Evolutionary conservation across 2,329 filamentous ascomycete species (phyloP), one percentile per base, ranked within the genome.

Genomic region (Ascochyta pisi): DNA sequence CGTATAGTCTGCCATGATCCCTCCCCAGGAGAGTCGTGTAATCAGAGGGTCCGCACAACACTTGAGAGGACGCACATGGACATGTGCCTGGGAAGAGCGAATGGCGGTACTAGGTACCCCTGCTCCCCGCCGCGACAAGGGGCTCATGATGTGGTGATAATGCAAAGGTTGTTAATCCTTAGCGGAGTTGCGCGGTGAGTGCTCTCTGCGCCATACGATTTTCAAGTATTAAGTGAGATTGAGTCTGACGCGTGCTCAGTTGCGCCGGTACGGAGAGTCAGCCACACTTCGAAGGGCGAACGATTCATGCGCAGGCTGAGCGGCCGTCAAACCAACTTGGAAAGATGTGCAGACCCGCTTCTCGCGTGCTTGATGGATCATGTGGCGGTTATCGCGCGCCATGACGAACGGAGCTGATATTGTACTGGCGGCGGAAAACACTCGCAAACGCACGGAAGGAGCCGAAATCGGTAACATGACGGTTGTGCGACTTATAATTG

Each of bases 271-370:
- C 58, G 55, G 56, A 26, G 58, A 46, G 56, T 65, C 58, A 70
- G 71, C 69, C 67, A 71, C 58, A 54, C 46, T 62, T 56, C 57
- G 62, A 68, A 62, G 63, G 66, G 67, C 57, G 65, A 62, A 55
- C 57, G 50, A 50, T 44, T 55, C 58, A 27, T 45, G 40, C 16
- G 50, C 58, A 33, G 53, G 50, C 34, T 57, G 58, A 44, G 50
- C 54, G 38, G 41, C 60, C 50, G 57, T 53, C 53, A 52, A 62
- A 59, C 62, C 69, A 67, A 68, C 64, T 61, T 63, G 46, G 60
- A 62, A 24, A 38, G 13, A 57, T 63, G 52, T 53, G 62, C 59
- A 66, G 57, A 60, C 58, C 61, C 61, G 57, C 59, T 47, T 44
- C 58, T 57, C 46, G 40, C 52, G 53, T 52, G 50, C 41, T 51